These are phyloP conservation scores for Ceratocystiopsis brevicomis DNA, from an alignment of 2,329 filamentous ascomycete genomes.

Conservation along the genomic window DNA sequence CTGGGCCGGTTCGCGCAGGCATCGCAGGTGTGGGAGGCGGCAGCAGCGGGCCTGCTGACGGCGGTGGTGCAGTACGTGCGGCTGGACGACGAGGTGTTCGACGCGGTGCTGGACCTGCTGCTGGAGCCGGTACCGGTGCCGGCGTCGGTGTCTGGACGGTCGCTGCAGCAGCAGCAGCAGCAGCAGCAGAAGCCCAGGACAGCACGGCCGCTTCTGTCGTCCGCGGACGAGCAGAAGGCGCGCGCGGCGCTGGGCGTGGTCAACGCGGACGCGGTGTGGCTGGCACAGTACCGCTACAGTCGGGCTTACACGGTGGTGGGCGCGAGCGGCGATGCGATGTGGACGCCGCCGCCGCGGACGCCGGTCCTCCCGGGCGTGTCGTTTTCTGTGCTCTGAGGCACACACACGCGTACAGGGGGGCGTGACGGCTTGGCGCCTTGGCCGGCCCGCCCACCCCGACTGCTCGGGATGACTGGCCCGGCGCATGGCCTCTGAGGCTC, in stretches of 20 bases:
- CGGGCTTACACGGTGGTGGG: slow-evolving; percentile 8
- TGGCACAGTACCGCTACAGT: slow-evolving; percentile 27
- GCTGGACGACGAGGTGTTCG: slow-evolving; percentile 50
- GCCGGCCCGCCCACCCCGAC: slow-evolving; percentile 7
- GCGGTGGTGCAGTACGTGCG: slow-evolving; percentile 42
- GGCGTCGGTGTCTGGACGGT: slow-evolving; percentile 8
- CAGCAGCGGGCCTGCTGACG: slow-evolving; percentile 37
- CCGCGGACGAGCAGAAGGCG: slow-evolving; percentile 28
- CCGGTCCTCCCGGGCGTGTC: slow-evolving; percentile 2
- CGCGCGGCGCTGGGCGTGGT: slow-evolving; percentile 39
- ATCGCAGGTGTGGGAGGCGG: slow-evolving; percentile 45
- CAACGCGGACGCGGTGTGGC: slow-evolving; percentile 64
- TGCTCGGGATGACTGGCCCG: neutral
- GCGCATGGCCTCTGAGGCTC: no score
- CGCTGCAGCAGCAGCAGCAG: slow-evolving; percentile 37
- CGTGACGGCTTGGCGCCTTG: no score
- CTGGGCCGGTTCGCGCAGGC: slow-evolving; percentile 42
- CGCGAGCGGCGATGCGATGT: slow-evolving; percentile 15
- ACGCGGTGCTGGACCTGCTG: slow-evolving; percentile 49
- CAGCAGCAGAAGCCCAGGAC: slow-evolving; percentile 22
- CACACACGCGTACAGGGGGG: no score
- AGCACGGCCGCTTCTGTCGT: slow-evolving; percentile 15
- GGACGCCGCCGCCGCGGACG: no score
- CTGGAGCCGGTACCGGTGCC: slow-evolving; percentile 25
- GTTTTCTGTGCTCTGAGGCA: slow-evolving; percentile 1